These are phyloP conservation scores for Fomitopsis serialis DNA, from an alignment of 768 basidiomycete genomes.

Conservation along the genomic window DNA sequence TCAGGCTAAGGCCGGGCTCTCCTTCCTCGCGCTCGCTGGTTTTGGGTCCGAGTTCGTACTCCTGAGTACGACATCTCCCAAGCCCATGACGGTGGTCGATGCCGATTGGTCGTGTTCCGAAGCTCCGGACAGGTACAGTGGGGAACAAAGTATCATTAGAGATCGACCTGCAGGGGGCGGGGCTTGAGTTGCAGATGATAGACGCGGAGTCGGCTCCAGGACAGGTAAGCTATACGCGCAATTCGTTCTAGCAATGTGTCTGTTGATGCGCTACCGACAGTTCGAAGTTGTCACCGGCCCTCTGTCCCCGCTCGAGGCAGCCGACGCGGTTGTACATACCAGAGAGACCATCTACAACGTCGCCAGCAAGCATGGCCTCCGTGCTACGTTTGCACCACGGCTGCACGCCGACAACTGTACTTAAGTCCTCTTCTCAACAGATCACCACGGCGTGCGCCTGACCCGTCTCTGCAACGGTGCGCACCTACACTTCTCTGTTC, in stretches of 20 bases:
- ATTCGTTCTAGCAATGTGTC: neutral
- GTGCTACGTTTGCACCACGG: slow-evolving; percentile 63
- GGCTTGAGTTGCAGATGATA: slow-evolving; percentile 62
- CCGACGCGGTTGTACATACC: slow-evolving; percentile 61
- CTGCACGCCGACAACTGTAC: slow-evolving; percentile 38
- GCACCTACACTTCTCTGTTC: slow-evolving; percentile 65
- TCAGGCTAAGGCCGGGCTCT: slow-evolving; percentile 30
- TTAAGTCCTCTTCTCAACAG: slow-evolving; percentile 10
- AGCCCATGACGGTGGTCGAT: slow-evolving; percentile 37
- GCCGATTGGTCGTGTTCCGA: slow-evolving; percentile 45
- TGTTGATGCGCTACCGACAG: slow-evolving; percentile 30
- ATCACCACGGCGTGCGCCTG: too few species aligned
- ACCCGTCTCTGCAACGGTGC: slow-evolving; percentile 56
- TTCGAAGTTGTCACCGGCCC: slow-evolving; percentile 72
- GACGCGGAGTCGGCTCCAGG: slow-evolving; percentile 70
- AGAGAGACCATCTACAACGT: slow-evolving; percentile 64
- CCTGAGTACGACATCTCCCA: slow-evolving; percentile 43
- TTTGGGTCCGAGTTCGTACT: slow-evolving; percentile 70
- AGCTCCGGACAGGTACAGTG: slow-evolving; percentile 37
- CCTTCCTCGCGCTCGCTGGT: slow-evolving; percentile 64
- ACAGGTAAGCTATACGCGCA: slow-evolving; percentile 37
- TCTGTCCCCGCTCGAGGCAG: slow-evolving; percentile 58
- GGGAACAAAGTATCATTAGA: slow-evolving; percentile 47
- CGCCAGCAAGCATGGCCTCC: slow-evolving; percentile 56
- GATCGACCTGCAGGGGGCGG: slow-evolving; percentile 44